Percentiles rank a stretch among this genome's conserved stretches.
Evolutionary conservation across 1,284 basidiomycete species (phyloP).

Genomic region (Hypsizygus ulmarius): DNA sequence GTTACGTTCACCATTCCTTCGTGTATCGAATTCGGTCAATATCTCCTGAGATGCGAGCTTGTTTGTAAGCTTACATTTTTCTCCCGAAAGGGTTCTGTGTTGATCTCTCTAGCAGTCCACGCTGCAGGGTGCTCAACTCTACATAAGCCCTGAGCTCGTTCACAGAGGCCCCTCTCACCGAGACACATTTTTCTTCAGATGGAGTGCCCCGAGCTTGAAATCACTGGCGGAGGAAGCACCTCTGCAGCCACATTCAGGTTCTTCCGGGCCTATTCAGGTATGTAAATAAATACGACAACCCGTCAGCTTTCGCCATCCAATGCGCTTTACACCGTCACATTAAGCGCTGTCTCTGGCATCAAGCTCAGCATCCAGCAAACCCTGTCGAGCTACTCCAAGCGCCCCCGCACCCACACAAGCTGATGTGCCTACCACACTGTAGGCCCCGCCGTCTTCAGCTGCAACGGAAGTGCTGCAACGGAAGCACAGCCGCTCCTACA

Average conservation of each 20-base stretch:
- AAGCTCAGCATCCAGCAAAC: conserved; percentile 45
- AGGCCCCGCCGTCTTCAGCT: conserved; percentile 34
- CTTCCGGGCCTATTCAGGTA: conserved; percentile 45
- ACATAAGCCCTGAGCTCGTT: conserved; percentile 27
- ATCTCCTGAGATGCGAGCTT: conserved; percentile 50
- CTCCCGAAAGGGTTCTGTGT: not conserved
- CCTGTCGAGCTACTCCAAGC: conserved; percentile 31
- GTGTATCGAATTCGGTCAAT: conserved; percentile 49
- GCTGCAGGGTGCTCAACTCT: conserved; percentile 45
- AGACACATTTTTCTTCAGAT: conserved; percentile 30
- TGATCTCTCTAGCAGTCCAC: conserved; percentile 28
- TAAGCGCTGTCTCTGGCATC: conserved; percentile 43
- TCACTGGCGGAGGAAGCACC: conserved; percentile 49
- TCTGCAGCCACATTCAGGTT: conserved; percentile 46
- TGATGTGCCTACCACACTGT: not conserved
- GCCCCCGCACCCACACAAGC: not conserved
- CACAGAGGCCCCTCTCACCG: not conserved
- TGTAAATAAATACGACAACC: not conserved
- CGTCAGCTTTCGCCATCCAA: not conserved
- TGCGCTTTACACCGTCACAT: not conserved
- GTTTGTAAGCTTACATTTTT: conserved; percentile 36
- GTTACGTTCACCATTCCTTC: conserved; percentile 49
- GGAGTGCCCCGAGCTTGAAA: conserved; percentile 51
- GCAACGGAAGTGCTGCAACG: conserved; percentile 22
- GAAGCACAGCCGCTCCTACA: conserved; percentile 6